Conservation (phyloP, 352 stramenopile genomes). For the Globisporangium barbulae region DNA sequence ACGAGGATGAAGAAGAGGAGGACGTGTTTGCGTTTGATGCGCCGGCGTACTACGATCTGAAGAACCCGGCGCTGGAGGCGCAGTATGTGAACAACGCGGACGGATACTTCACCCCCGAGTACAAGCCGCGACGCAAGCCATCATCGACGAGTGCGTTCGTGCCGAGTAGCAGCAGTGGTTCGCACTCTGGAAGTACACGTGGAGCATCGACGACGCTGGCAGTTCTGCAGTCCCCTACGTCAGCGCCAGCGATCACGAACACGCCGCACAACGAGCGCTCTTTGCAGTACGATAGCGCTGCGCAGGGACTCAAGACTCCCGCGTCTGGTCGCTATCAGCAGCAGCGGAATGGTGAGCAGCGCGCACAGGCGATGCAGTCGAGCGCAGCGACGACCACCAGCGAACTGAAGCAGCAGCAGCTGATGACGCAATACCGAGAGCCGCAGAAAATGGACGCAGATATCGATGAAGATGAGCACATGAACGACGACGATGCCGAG, state of each 20-base stretch:
- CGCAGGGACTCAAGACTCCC: not conserved
- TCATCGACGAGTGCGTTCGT: not conserved
- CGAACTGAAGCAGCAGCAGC: constrained; percentile 4
- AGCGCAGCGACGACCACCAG: not conserved
- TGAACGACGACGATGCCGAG: constrained; percentile 46
- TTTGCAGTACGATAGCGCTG: not conserved
- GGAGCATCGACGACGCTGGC: not conserved
- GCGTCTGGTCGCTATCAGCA: constrained; percentile 3
- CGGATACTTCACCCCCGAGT: constrained; percentile 55
- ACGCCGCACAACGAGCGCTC: constrained; percentile 2
- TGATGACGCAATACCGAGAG: constrained; percentile 17
- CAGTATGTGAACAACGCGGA: constrained; percentile 86
- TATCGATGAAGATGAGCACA: constrained; percentile 34
- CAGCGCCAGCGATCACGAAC: not conserved
- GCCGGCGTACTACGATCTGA: constrained; percentile 80
- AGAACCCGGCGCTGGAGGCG: constrained; percentile 62
- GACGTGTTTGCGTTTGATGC: constrained; percentile 78
- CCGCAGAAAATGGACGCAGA: constrained; percentile 17
- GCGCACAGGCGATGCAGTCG: not conserved
- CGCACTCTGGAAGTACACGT: not conserved
- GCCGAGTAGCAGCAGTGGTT: not conserved
- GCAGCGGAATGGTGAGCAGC: not conserved
- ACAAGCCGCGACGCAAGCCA: constrained; percentile 7
- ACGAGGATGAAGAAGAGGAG: constrained; percentile 43
- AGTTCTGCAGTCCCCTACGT: not conserved